phyloP scores from a whole-genome alignment of 257 asterid genomes.

The Scutellaria galericulata region DNA sequence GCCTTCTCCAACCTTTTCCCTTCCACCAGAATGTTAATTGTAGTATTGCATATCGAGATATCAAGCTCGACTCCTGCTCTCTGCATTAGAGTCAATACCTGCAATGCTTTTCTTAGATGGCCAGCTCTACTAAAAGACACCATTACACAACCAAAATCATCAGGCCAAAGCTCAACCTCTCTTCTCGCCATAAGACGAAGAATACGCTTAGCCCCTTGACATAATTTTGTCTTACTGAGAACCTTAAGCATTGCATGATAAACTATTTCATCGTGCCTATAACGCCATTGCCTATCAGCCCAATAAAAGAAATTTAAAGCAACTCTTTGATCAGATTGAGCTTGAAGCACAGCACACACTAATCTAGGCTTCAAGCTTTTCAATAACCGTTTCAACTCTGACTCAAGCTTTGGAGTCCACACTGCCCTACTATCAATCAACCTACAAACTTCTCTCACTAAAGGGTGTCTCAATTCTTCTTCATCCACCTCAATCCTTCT shows the following conservation, averaged over 20 bases:
- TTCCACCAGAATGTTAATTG: slow-evolving; percentile 84
- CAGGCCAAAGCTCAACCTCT: slow-evolving; percentile 61
- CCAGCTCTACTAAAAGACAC: slow-evolving; percentile 95
- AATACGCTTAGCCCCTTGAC: slow-evolving; percentile 91
- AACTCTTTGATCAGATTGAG: slow-evolving; percentile 81
- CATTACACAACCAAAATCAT: slow-evolving; percentile 88
- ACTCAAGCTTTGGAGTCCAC: slow-evolving; percentile 79
- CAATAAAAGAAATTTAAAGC: slow-evolving; percentile 83
- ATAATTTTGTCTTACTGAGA: slow-evolving; percentile 82
- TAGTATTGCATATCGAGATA: slow-evolving; percentile 70
- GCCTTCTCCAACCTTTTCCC: slow-evolving; percentile 77
- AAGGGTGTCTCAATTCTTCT: slow-evolving; percentile 75
- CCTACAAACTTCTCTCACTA: slow-evolving; percentile 77
- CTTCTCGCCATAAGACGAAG: slow-evolving; percentile 72
- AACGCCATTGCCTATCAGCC: slow-evolving; percentile 96
- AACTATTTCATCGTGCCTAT: slow-evolving; percentile 70
- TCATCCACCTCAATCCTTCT: slow-evolving; percentile 54
- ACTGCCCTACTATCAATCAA: slow-evolving; percentile 59
- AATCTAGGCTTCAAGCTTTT: slow-evolving; percentile 68
- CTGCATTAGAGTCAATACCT: slow-evolving; percentile 73
- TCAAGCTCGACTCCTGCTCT: slow-evolving; percentile 77
- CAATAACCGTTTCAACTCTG: slow-evolving; percentile 68
- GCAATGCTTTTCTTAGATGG: slow-evolving; percentile 80
- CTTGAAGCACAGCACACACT: slow-evolving; percentile 75
- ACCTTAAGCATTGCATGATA: slow-evolving; percentile 78